These are phyloP conservation scores for Dipsacomyces acuminosporus DNA, from an alignment of 371 early-diverging fungal species.

Conservation along the genomic window DNA sequence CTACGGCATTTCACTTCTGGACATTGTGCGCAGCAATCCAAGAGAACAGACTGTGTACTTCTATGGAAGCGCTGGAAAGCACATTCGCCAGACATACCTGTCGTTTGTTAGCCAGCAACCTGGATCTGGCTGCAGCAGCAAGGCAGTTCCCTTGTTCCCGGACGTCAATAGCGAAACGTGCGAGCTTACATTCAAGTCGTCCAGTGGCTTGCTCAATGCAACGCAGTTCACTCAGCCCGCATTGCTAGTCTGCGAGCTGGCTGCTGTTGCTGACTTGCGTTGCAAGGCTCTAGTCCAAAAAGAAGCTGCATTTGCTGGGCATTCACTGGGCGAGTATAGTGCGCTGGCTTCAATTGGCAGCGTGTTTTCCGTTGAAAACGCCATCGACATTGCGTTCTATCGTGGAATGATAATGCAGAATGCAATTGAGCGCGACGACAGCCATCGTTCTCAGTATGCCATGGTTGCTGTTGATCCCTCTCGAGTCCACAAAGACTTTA, in stretches of 20 bases:
- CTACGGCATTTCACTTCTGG: constrained; percentile 88
- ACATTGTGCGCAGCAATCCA: constrained; percentile 90
- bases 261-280: constrained; percentile 85
- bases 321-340: constrained; percentile 94
- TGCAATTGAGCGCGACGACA: constrained; percentile 80
- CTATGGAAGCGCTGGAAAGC: constrained; percentile 81
- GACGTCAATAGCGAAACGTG: constrained; percentile 68
- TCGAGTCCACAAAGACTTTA: constrained; percentile 79
- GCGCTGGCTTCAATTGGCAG: constrained; percentile 85
- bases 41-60: constrained; percentile 84
- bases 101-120: constrained; percentile 55
- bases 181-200: constrained; percentile 83
- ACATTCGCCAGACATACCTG: constrained; percentile 82
- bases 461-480: constrained; percentile 94
- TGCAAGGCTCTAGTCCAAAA: constrained; percentile 78
- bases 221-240: constrained; percentile 97
- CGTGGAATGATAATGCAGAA: constrained; percentile 98
- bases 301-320: constrained; percentile 87
- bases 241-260: constrained; percentile 88
- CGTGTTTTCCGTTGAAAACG: constrained; percentile 77
- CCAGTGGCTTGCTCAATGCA: constrained; percentile 84
- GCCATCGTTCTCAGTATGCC: constrained; percentile 86
- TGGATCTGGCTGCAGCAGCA: constrained; percentile 9
- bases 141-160: constrained; percentile 83
- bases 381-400: constrained; percentile 92